phyloP scores from a whole-genome alignment of 805 yeast species.

The Peterozyma xylosa region DNA sequence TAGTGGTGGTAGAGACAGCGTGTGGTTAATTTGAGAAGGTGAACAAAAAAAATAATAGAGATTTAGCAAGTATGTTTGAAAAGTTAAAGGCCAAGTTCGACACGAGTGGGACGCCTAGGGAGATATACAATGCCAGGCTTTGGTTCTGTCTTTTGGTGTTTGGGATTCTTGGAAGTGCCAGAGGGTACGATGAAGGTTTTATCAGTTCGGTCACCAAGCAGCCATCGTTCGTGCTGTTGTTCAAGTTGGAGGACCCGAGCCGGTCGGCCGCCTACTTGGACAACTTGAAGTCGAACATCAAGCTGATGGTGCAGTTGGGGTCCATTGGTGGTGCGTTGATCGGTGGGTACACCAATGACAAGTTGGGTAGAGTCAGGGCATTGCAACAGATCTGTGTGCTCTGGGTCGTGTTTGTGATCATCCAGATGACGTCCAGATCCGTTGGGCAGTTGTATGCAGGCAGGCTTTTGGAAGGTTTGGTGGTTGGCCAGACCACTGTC shows the following conservation, averaged over 20 bases:
- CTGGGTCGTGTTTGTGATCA: slow-evolving; percentile 38
- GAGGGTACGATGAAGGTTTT: slow-evolving; percentile 54
- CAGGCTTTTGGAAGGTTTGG: slow-evolving; percentile 45
- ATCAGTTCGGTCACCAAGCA: slow-evolving; percentile 39
- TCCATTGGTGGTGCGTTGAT: slow-evolving; percentile 42
- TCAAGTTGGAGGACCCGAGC: slow-evolving; percentile 34
- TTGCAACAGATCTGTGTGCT: slow-evolving; percentile 32
- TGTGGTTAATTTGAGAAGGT: no score
- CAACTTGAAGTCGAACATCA: slow-evolving; percentile 41
- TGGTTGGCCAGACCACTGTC: slow-evolving; percentile 50
- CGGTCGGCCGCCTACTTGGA: slow-evolving; percentile 31
- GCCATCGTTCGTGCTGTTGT: slow-evolving; percentile 29
- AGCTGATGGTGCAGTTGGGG: slow-evolving; percentile 53
- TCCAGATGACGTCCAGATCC: slow-evolving; percentile 36
- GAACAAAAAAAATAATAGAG: no score
- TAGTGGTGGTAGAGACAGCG: no score
- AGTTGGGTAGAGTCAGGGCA: slow-evolving; percentile 42
- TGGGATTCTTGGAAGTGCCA: slow-evolving; percentile 47
- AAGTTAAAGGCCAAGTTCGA: slow-evolving; percentile 3
- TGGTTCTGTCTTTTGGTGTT: slow-evolving; percentile 38
- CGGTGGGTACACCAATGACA: slow-evolving; percentile 40
- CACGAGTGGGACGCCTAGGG: slow-evolving; percentile 24
- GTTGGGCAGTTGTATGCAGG: slow-evolving; percentile 51
- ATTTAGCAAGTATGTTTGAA: no score
- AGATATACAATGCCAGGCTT: slow-evolving; percentile 39